A percentile compares a stretch with the other conserved stretches of the same genome.
These are phyloP conservation scores for Trypanosoma platydactyli DNA, from an alignment of 208 protist genomes.

Conservation along the genomic window DNA sequence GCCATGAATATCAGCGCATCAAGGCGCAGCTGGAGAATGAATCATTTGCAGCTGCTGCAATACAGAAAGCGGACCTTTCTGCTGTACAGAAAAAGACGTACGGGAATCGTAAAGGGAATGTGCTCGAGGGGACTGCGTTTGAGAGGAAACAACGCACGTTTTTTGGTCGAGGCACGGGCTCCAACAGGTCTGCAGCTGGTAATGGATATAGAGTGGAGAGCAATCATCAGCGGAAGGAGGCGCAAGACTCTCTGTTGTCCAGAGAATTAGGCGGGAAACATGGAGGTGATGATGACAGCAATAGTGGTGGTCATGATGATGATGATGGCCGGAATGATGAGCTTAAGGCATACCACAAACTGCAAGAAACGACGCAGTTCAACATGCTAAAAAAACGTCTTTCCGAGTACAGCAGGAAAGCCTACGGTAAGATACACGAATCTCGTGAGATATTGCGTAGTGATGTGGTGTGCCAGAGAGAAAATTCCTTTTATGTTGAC, in stretches of 20 bases:
- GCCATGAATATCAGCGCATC: constrained; percentile 94
- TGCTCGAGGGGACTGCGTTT: constrained; percentile 86
- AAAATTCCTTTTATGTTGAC: constrained; percentile 99
- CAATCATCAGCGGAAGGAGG: constrained; percentile 59
- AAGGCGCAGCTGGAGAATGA: constrained; percentile 97
- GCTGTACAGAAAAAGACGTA: constrained; percentile 91
- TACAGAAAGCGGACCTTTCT: constrained; percentile 85
- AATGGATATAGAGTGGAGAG: constrained; percentile 75
- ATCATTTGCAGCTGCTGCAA: constrained; percentile 75
- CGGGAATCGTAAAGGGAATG: constrained; percentile 89
- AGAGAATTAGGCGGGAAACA: constrained; percentile 35
- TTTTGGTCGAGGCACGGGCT: constrained; percentile 37
- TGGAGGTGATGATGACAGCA: constrained; percentile 25
- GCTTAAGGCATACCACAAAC: constrained; percentile 79
- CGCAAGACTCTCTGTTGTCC: constrained; percentile 59
- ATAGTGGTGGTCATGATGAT: constrained; percentile 39
- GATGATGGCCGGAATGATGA: constrained; percentile 55
- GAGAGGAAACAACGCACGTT: constrained; percentile 55
- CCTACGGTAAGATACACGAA: constrained; percentile 97
- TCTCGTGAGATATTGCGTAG: constrained; percentile 86
- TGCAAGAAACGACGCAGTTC: constrained; percentile 91
- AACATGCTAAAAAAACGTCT: constrained; percentile 95
- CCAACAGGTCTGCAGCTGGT: constrained; percentile 26
- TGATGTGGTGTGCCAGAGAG: constrained; percentile 99
- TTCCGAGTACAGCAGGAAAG: constrained; percentile 95